Percentiles rank a stretch among this genome's conserved stretches.
Evolutionary conservation across 2,329 filamentous ascomycete genomes (phyloP).

Genomic region (Acarospora socialis): DNA sequence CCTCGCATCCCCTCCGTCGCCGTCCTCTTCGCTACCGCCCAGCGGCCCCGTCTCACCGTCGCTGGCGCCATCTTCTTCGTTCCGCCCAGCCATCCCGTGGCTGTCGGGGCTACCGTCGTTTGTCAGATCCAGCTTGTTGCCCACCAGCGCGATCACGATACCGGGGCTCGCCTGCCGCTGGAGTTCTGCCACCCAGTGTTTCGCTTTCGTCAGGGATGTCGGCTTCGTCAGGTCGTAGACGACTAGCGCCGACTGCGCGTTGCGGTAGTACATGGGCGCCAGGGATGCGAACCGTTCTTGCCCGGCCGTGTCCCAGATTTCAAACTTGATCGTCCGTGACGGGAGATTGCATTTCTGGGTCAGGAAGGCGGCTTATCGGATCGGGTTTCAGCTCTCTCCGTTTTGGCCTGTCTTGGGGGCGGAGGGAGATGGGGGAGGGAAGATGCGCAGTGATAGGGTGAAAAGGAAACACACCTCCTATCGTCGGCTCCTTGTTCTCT

Average conservation of each 20-base stretch:
- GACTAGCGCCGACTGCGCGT: conserved; percentile 91
- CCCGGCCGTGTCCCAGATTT: conserved; percentile 97
- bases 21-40: conserved; percentile 39
- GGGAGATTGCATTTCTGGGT: conserved; percentile 98
- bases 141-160: conserved; percentile 92
- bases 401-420: conserved; percentile 1
- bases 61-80: conserved; percentile 32
- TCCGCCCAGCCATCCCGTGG: conserved; percentile 27
- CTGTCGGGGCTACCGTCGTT: conserved; percentile 37
- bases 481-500: conserved; percentile 98
- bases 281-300: conserved; percentile 95
- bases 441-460: conserved; percentile 3
- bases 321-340: conserved; percentile 79
- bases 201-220: conserved; percentile 87
- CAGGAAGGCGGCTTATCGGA: conserved; percentile 66
- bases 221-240: conserved; percentile 98
- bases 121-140: conserved; percentile 90
- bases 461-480: conserved; percentile 56
- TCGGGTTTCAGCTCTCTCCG: conserved; percentile 6
- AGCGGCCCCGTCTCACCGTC: conserved; percentile 38
- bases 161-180: conserved; percentile 91
- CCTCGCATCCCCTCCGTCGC: conserved; percentile 57
- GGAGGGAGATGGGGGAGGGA: conserved; percentile 4
- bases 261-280: conserved; percentile 99
- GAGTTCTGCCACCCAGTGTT: conserved; percentile 96